Conservation (phyloP, 139 green algal genomes). For the Spirogloea muscicola region DNA sequence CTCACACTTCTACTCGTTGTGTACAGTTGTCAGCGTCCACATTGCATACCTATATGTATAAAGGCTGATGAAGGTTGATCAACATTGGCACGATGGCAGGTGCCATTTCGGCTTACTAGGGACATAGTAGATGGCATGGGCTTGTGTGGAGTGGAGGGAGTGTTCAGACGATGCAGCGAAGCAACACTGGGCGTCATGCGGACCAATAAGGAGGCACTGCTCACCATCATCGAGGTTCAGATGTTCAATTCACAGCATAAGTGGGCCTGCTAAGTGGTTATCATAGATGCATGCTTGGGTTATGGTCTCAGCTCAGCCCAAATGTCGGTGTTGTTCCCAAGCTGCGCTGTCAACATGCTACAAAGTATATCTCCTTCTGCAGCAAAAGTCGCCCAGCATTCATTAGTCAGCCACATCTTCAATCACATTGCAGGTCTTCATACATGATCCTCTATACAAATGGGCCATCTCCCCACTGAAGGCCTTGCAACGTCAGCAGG, state of each 20-base stretch:
- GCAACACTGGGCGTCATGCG: slow-evolving; percentile 68
- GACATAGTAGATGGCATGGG: slow-evolving; percentile 95
- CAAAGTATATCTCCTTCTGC: too few species aligned
- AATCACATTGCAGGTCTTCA: slow-evolving; percentile 61
- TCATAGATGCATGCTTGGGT: too few species aligned
- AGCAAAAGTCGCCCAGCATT: too few species aligned
- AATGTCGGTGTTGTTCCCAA: too few species aligned
- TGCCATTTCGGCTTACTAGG: slow-evolving; percentile 91
- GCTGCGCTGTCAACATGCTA: too few species aligned
- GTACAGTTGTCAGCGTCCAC: neutral
- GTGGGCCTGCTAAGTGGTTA: too few species aligned
- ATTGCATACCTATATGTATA: too few species aligned
- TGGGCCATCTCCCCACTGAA: slow-evolving; percentile 60
- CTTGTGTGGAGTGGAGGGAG: slow-evolving; percentile 75
- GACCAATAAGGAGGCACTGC: slow-evolving; percentile 32
- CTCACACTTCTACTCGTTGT: neutral
- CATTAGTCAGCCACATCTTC: too few species aligned
- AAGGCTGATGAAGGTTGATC: neutral
- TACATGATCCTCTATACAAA: slow-evolving; percentile 90
- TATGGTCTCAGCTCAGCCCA: too few species aligned
- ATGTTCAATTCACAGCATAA: too few species aligned
- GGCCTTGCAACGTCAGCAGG: slow-evolving; percentile 33
- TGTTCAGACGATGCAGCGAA: slow-evolving; percentile 87
- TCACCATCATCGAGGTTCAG: slow-evolving; percentile 58
- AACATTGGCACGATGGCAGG: slow-evolving; percentile 13